Percentiles rank a stretch among this genome's conserved stretches.
These are phyloP conservation scores for Dacryopinax primogenitus DNA, from an alignment of 768 basidiomycete species.

Conservation along the genomic window DNA sequence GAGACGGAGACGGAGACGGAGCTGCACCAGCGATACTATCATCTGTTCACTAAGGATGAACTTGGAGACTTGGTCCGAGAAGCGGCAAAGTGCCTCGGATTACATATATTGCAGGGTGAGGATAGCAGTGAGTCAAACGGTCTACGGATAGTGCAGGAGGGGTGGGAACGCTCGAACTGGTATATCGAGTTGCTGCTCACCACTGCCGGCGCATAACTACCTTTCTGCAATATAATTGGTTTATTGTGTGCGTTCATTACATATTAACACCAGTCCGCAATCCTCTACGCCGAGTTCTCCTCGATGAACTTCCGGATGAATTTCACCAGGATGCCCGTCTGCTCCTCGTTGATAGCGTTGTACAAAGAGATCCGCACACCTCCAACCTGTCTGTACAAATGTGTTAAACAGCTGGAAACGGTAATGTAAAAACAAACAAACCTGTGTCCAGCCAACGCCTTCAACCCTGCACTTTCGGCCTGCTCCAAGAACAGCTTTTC, in stretches of 20 bases:
- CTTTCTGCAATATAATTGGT: no score
- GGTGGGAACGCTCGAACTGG: conserved; percentile 83
- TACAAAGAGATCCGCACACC: conserved; percentile 74
- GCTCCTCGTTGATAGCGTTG: conserved; percentile 71
- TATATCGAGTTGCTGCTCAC: conserved; percentile 63
- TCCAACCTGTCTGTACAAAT: conserved; percentile 35
- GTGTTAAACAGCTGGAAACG: background rate
- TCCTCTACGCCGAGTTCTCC: background rate
- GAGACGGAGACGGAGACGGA: conserved; percentile 23
- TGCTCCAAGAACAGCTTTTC: conserved; percentile 67
- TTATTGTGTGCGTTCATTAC: no score
- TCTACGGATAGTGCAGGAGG: conserved; percentile 54
- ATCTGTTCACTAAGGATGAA: conserved; percentile 83
- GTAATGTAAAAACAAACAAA: conserved; percentile 30
- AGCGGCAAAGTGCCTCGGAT: conserved; percentile 47
- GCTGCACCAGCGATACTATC: conserved; percentile 83
- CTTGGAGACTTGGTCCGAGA: conserved; percentile 45
- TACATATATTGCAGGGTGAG: conserved; percentile 31
- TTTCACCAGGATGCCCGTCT: conserved; percentile 39
- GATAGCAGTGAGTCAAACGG: conserved; percentile 27
- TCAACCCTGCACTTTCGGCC: conserved; percentile 67
- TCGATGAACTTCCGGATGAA: conserved; percentile 30
- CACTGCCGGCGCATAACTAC: background rate
- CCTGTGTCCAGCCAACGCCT: conserved; percentile 86
- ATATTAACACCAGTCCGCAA: no score